A percentile compares a stretch with the other conserved stretches of the same genome.
Conservation (phyloP, 2,329 filamentous ascomycete species). For the Cladobotryum protrusum region DNA sequence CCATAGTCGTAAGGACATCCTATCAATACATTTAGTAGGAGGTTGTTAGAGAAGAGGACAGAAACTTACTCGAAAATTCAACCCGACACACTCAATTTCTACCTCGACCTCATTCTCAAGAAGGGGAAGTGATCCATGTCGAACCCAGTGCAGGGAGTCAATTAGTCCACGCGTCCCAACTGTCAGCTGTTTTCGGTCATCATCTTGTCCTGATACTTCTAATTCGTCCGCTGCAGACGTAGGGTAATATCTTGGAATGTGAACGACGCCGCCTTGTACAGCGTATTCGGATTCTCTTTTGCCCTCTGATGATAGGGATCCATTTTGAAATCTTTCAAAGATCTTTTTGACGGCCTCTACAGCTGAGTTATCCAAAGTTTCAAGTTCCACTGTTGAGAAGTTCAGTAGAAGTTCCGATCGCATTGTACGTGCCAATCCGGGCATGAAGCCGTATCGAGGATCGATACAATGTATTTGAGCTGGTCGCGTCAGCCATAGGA, state of each 20-base stretch:
- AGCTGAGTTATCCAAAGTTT: not conserved
- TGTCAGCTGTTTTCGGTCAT: constrained; percentile 6
- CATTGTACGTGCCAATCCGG: constrained; percentile 1
- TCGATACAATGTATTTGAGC: constrained; percentile 5
- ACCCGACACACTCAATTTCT: constrained; percentile 14
- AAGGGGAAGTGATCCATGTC: constrained; percentile 5
- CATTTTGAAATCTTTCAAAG: not conserved
- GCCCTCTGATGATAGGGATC: too few species aligned
- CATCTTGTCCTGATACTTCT: not conserved
- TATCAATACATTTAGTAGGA: too few species aligned
- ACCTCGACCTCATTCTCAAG: constrained; percentile 28
- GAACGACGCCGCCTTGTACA: constrained; percentile 18
- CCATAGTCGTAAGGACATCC: too few species aligned
- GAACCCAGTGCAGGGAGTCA: constrained; percentile 17
- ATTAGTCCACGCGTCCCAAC: constrained; percentile 15
- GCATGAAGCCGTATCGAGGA: constrained; percentile 7
- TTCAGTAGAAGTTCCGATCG: not conserved
- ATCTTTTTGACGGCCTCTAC: not conserved
- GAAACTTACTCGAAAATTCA: constrained; percentile 11
- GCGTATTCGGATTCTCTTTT: constrained; percentile 22
- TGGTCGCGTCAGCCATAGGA: constrained; percentile 9
- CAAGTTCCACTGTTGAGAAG: constrained; percentile 8
- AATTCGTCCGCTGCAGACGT: constrained; percentile 19
- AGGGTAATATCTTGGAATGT: constrained; percentile 22
- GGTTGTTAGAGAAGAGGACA: too few species aligned